phyloP scores from a whole-genome alignment of 306 rosid genomes.

The Coriaria nepalensis region DNA sequence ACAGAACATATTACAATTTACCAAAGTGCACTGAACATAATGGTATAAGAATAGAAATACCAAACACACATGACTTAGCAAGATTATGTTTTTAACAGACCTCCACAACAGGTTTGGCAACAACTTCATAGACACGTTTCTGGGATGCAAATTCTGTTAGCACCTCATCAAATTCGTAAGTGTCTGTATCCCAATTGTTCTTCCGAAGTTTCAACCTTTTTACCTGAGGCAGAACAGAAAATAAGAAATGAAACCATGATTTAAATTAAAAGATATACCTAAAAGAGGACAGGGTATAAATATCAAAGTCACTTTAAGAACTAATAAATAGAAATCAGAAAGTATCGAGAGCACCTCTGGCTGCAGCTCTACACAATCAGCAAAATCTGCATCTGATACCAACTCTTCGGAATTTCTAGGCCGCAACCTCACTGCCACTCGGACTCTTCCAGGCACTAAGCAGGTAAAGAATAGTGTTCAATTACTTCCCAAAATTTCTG shows the following conservation, averaged over 20 bases:
- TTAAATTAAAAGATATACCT: background rate
- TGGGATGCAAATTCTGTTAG: constrained; percentile 77
- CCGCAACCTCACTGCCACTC: constrained; percentile 78
- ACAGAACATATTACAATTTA: background rate
- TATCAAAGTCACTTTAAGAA: background rate
- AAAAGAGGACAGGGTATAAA: background rate
- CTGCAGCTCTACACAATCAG: constrained; percentile 76
- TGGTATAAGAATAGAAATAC: background rate
- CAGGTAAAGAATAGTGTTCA: background rate
- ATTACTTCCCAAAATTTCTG: constrained; percentile 1
- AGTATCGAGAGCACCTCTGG: constrained; percentile 43
- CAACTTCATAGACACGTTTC: constrained; percentile 89
- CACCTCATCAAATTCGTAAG: constrained; percentile 78
- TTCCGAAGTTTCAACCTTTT: constrained; percentile 77
- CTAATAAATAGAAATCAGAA: background rate
- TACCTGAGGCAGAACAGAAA: constrained; percentile 34
- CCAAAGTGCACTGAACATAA: background rate
- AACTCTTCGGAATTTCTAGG: constrained; percentile 69
- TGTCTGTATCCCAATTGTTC: constrained; percentile 81
- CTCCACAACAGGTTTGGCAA: constrained; percentile 96
- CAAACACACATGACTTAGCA: background rate
- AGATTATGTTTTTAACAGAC: constrained; percentile 16
- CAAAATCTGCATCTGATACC: constrained; percentile 73
- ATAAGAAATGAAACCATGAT: background rate
- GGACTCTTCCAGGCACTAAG: constrained; percentile 76